Percentiles rank a stretch among this genome's conserved stretches.
These are phyloP conservation scores for Tetrahymena borealis DNA, from an alignment of 73 alveolate species.

Conservation along the genomic window DNA sequence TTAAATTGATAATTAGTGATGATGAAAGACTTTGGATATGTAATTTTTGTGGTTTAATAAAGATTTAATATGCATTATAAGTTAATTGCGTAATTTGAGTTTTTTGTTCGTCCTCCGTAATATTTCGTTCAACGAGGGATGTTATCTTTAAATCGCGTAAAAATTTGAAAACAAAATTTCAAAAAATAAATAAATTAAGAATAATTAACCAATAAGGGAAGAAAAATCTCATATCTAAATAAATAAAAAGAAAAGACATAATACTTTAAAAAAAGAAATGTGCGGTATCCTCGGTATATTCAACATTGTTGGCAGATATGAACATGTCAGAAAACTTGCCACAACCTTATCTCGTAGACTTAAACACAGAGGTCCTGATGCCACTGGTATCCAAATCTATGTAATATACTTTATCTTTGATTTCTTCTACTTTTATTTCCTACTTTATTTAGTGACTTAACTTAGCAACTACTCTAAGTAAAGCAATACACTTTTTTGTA, in stretches of 20 bases:
- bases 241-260: not conserved
- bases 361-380: constrained; percentile 47
- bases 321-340: constrained; percentile 26
- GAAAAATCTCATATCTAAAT: not conserved
- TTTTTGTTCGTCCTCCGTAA: not conserved
- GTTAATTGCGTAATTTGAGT: not conserved
- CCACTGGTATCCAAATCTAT: not conserved
- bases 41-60: too few species aligned
- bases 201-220: not conserved
- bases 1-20: too few species aligned
- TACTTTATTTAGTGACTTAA: not conserved
- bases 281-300: constrained; percentile 42
- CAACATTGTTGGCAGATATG: constrained; percentile 19
- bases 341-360: constrained; percentile 21
- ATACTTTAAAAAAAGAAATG: not conserved
- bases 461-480: not conserved
- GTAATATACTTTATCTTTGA: not conserved
- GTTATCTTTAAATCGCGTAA: not conserved
- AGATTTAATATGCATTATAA: not conserved
- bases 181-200: not conserved
- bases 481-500: too few species aligned
- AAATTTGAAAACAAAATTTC: not conserved
- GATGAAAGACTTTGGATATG: too few species aligned
- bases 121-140: not conserved
- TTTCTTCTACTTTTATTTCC: not conserved